Percentiles rank a stretch among this genome's conserved stretches.
These are phyloP conservation scores for Penicillium brasilianum DNA, from an alignment of 2,329 filamentous ascomycete genomes.

Conservation along the genomic window DNA sequence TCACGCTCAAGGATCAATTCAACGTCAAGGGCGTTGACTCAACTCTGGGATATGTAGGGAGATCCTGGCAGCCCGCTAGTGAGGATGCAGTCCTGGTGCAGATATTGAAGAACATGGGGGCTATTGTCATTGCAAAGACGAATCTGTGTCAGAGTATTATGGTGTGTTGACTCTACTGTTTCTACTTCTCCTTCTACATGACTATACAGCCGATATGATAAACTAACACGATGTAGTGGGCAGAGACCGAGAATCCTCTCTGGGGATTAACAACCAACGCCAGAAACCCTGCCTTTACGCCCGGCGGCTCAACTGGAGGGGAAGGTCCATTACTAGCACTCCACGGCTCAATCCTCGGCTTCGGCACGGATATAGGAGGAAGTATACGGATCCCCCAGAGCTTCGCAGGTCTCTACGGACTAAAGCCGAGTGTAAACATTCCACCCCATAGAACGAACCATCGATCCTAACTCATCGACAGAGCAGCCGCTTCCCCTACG, in stretches of 20 bases:
- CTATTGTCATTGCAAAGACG: constrained; percentile 60
- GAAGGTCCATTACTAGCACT: constrained; percentile 50
- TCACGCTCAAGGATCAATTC: constrained; percentile 67
- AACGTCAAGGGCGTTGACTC: constrained; percentile 63
- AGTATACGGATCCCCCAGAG: constrained; percentile 56
- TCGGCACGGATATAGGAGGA: constrained; percentile 60
- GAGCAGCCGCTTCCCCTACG: constrained; percentile 63
- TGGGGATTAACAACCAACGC: constrained; percentile 58
- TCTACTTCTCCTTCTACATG: not conserved
- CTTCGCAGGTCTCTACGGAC: constrained; percentile 56
- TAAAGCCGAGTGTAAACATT: constrained; percentile 49
- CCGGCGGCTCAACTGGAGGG: constrained; percentile 56
- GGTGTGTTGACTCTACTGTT: constrained; percentile 38
- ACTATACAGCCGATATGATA: too few relatives aligned
- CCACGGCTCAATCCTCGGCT: constrained; percentile 52
- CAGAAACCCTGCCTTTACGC: constrained; percentile 48
- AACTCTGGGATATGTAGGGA: constrained; percentile 63
- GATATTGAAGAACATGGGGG: constrained; percentile 57
- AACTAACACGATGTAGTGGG: constrained; percentile 48
- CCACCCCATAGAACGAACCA: too few relatives aligned
- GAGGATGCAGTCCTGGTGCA: constrained; percentile 58
- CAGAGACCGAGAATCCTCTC: constrained; percentile 60
- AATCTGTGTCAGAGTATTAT: constrained; percentile 59
- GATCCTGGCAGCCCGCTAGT: constrained; percentile 55
- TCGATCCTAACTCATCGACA: constrained; percentile 30